Evolutionary conservation across 2,329 filamentous ascomycete genomes (phyloP), one percentile per base, ranked within the genome.

Genomic region (Aspergillus melleus): DNA sequence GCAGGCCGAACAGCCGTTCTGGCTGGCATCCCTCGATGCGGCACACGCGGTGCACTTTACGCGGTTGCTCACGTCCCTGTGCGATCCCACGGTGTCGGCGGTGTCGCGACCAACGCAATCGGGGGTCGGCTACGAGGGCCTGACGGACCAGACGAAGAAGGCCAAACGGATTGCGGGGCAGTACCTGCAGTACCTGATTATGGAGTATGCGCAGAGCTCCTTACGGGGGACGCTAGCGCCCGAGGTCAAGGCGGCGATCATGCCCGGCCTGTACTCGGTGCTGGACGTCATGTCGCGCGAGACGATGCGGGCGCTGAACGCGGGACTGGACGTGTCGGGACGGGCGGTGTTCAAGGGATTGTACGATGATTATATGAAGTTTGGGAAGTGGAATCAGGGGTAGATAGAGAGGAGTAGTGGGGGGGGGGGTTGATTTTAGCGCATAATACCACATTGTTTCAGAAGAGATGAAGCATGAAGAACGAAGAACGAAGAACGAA

Each of bases 61-160:
- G 1, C 81, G 84, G 10, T 74, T 88, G 9, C 78, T 88, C 22
- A 82, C 82, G n/a, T 81, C 84, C 0, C 80, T 88, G 54, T 86
- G 84, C 74, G 84, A 86, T 55, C 86, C 86, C 0, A 85, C 86
- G 0, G 80, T 84, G 50, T 84, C 83, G 0, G 80, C 83, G 1
- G 81, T 86, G 4, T 75, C 80, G 14, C 70, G 72, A 16, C 70
- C 72, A 6, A 66, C 66, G 8, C 71, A 73, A 26, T 61, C 67
- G 5, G 68, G 70, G 3, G 64, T 69, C 19, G 76, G 78, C 8
- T 75, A 75, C 50, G 76, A 79, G 66, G 76, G 76, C 1, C 79
- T 89, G 26, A 83, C 82, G 26, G 86, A 88, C 62, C 81, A 84
- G 59, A 83, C 84, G 12, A 85, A 85, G 66, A 84, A 83, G 58